phyloP scores from a whole-genome alignment of 257 asterid species.

The Datura wrightii region DNA sequence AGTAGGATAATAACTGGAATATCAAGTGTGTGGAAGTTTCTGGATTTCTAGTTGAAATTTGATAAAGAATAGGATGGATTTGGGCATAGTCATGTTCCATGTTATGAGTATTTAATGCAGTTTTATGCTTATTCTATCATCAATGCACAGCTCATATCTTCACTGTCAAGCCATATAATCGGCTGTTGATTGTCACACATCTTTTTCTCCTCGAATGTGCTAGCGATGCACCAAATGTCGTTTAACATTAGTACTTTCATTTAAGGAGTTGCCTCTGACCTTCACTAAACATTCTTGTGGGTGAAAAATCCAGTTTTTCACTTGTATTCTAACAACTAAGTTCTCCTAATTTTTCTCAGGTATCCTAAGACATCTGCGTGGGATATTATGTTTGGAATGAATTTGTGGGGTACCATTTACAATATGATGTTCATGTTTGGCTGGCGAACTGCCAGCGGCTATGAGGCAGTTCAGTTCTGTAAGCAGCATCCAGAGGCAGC shows the following conservation, averaged over 20 bases:
- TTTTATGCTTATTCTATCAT: background rate
- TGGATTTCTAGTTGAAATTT: background rate
- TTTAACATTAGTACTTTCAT: background rate
- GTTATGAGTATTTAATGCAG: background rate
- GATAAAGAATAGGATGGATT: background rate
- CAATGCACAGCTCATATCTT: background rate
- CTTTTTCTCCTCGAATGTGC: background rate
- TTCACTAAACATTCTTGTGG: background rate
- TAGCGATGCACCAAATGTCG: background rate
- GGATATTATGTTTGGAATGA: slow-evolving; percentile 99
- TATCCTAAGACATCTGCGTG: slow-evolving; percentile 92
- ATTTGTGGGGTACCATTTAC: slow-evolving; percentile 96
- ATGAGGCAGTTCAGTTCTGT: slow-evolving; percentile 78
- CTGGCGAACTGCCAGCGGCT: slow-evolving; percentile 82
- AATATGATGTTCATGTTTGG: slow-evolving; percentile 90
- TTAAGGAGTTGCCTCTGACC: background rate
- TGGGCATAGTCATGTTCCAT: background rate
- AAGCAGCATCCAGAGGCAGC: slow-evolving; percentile 95
- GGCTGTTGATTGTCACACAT: background rate
- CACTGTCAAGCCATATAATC: background rate
- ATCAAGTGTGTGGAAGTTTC: background rate
- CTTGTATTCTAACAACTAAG: background rate
- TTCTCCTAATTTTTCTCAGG: slow-evolving; percentile 49
- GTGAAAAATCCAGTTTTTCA: background rate
- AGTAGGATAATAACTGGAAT: slow-evolving; percentile 17